Evolutionary conservation across 106 monocot genomes (phyloP).

Genomic region (Dioscorea dumetorum): DNA sequence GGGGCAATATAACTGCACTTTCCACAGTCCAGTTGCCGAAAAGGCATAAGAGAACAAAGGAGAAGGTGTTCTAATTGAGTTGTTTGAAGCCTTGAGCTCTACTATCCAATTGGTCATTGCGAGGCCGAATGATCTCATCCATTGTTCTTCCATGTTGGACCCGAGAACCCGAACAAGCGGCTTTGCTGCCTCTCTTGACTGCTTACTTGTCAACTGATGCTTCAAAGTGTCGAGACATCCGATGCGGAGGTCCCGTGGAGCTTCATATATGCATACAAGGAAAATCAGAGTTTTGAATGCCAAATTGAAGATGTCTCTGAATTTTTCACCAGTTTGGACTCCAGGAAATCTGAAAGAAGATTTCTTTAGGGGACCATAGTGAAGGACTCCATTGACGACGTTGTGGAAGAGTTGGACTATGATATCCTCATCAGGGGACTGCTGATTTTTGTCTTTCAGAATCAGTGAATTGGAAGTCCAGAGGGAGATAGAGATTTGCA

Average conservation of each 20-base stretch:
- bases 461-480: slow-evolving; percentile 58
- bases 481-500: slow-evolving; percentile 52
- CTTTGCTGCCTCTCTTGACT: slow-evolving; percentile 31
- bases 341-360: slow-evolving; percentile 23
- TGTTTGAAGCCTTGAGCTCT: slow-evolving; percentile 32
- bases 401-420: slow-evolving; percentile 30
- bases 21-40: slow-evolving; percentile 60
- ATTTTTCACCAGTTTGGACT: slow-evolving; percentile 18
- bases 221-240: slow-evolving; percentile 45
- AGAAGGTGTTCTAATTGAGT: slow-evolving; percentile 30
- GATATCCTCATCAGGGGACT: slow-evolving; percentile 23
- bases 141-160: slow-evolving; percentile 65
- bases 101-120: slow-evolving; percentile 57
- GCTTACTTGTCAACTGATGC: slow-evolving; percentile 30
- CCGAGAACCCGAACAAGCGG: slow-evolving; percentile 41
- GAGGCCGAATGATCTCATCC: slow-evolving; percentile 70
- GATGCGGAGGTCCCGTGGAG: slow-evolving; percentile 48
- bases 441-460: slow-evolving; percentile 21
- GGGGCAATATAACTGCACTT: slow-evolving; percentile 74
- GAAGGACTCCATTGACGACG: slow-evolving; percentile 49
- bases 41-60: slow-evolving; percentile 61
- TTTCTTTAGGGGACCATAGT: slow-evolving; percentile 51
- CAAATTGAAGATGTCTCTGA: slow-evolving; percentile 49
- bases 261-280: slow-evolving; percentile 76
- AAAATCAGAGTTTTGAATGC: slow-evolving; percentile 56